Evolutionary conservation across 208 protist genomes (phyloP), one percentile per base, ranked within the genome.

Genomic region (Leishmania amazonensis): DNA sequence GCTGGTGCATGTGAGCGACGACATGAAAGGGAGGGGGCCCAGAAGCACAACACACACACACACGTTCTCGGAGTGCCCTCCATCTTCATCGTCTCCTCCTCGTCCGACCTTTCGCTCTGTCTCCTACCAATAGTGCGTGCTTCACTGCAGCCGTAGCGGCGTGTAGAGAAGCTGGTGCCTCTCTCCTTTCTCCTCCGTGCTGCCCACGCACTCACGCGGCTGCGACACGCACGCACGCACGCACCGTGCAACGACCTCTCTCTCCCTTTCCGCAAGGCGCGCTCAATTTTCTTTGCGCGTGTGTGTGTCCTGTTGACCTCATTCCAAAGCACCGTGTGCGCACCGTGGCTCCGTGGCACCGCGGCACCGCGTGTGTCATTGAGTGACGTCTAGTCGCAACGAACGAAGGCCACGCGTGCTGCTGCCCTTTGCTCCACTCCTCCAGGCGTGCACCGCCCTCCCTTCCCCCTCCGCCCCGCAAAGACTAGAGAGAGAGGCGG

Each of bases 161-260:
- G 71, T 47, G 71, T 57, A 53, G 71, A 35, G 40, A 38, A 54
- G 71, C 71, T n/a, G 45, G 38, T 24, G 71, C 71, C 24, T 75
- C 71, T 54, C 45, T 17, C 24, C n/a, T n/a, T 47, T 3, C 62
- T 31, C 31, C 2, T 67, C 62, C 4, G 62, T 40, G 62, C 62
- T 38, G 62, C 62, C 62, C 31, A 67, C 62, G 62, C 62, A 7
- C 62, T 21, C 62, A 67, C n/a, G 21, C 58, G 58, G 58, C 58
- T 64, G 58, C 58, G 28, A 64, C 62, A 38, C 31, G 31, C 62
- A 67, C 62, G 38, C 71, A 47, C 40, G 19, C 70, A 75, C 40
- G 53, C 31, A 42, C 42, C 21, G 67, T 72, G 31, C n/a, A 64
- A 28, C 28, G 9, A 21, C 38, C 21, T 72, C 67, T 72, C 31